Evolutionary conservation across 345 rosid species (phyloP), one percentile per base, ranked within the genome.

Genomic region (Salix brachista): DNA sequence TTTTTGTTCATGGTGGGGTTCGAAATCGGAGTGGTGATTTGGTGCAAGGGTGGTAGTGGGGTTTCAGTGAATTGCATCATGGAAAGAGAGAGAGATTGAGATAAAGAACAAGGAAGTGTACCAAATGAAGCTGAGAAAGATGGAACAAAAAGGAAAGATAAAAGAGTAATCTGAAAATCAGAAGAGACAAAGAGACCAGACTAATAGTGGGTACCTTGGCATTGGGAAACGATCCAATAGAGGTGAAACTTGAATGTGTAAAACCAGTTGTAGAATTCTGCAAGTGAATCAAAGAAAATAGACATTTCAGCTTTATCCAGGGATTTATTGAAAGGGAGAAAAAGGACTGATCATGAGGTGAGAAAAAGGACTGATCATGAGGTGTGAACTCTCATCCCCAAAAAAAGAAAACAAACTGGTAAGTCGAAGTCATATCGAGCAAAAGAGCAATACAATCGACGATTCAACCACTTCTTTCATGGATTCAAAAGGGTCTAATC

Each of bases 21-120:
- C 42, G 84, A 69, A 41, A 69, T 78, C 14, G 76, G 75, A 76
- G 54, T 12, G 54, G 71, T 50, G 76, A 70, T 77, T 81, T 78
- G 88, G 79, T 83, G 86, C 69, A 75, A 78, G 19, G 77, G 78
- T 18, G 73, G 88, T 62, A 82, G 83, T 80, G 86, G 86, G 84
- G 88, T 86, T 86, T 89, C 89, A 62, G 88, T 80, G 87, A 87
- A 91, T 85, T 87, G 95, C 92, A 89, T 88, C 88, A 86, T 85
- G 61, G 70, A 66, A 32, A 34, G 8, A 41, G 46, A 73, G 39
- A 76, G 17, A 11, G 21, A 39, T 41, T 21, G 19, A 75, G 44
- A 34, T 1, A 23, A 67, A 64, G 67, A 36, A 42, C 6, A 34
- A 60, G 8, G 12, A 67, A 18, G 52, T 25, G 56, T 28, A 19